Evolutionary conservation across 2,329 filamentous ascomycete species (phyloP), one percentile per base, ranked within the genome.

Genomic region (Orbilia ellipsospora): DNA sequence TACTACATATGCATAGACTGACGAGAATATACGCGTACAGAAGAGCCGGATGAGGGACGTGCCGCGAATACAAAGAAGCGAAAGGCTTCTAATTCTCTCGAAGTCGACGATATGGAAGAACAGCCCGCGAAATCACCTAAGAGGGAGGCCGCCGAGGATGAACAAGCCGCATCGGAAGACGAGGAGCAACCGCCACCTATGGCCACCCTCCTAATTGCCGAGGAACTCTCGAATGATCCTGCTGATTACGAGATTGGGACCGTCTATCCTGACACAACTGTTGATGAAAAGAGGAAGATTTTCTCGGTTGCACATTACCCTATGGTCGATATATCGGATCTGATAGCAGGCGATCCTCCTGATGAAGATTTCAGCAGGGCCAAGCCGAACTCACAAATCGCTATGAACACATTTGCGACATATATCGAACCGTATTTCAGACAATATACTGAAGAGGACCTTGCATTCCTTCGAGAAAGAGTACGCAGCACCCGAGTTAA

Each of bases 291-390:
- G 82, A 93, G 91, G 81, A 88, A 91, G 78, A 94, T 98, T 62
- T 96, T 92, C 82, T 93, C 92, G 6, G 95, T 99, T 15, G 89
- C 91, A 3, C 86, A 88, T 13, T 99, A 95, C 81, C 95, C 95
- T 0, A 87, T 87, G 62, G 90, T 88, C 77, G 92, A 97, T 80
- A 86, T 99, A 7, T 87, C 89, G 70, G 90, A 97, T 80, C 85
- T 95, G 78, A 96, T 96, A 77, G 91, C 94, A 10, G 95, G 95
- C 56, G 90, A 91, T 45, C 92, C 94, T 0, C 94, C 95, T 0
- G 94, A 98, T 82, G 93, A 92, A 81, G 95, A 99, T 83, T 98
- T 97, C 80, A 97, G 92, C 81, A 96, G 89, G 81, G 91, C 93
- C 40, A 99, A 98, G 81, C 93, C 94, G 4, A 90, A 90, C 18